Conservation (phyloP, 176 grass and related monocot species). For the Carex kokanica region DNA sequence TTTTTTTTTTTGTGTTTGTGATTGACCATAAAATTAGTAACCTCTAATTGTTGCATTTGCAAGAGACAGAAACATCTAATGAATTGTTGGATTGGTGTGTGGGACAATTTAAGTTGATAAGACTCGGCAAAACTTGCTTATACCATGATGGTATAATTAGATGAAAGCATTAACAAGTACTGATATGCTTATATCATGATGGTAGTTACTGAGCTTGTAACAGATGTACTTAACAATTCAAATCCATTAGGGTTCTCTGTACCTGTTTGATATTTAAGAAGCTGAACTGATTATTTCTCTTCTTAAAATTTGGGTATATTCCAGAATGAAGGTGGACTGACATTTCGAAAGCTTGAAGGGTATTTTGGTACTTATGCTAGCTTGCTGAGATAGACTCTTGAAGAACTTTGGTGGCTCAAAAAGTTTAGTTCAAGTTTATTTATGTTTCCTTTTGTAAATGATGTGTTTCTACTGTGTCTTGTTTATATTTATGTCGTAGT, state of each 20-base stretch:
- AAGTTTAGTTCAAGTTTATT: neutral
- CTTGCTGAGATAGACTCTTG: neutral
- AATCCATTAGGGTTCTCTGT: neutral
- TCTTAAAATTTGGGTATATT: neutral
- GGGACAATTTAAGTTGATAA: neutral
- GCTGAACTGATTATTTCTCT: neutral
- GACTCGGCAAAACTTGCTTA: neutral
- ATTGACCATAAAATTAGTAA: neutral
- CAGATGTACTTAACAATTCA: neutral
- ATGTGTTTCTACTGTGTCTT: neutral
- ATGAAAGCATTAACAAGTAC: neutral
- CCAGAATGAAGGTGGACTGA: neutral
- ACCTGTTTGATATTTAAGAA: neutral
- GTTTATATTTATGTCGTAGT: slow-evolving; percentile 6
- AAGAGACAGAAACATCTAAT: neutral
- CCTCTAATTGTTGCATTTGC: neutral
- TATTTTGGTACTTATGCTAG: neutral
- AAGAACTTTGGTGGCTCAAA: neutral
- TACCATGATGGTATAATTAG: neutral
- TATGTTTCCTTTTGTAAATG: slow-evolving; percentile 2
- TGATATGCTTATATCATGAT: neutral
- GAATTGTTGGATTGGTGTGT: neutral
- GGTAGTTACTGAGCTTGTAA: neutral
- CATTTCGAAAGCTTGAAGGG: neutral
- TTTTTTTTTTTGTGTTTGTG: neutral